Evolutionary conservation across 306 rosid genomes (phyloP).

Genomic region (Prunus persica): Prunus_persica_NCBIv2 NC_034012.1:6475501-6476000

Average conservation of each 20-base stretch:
- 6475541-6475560: slow-evolving; percentile 19
- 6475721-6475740: background rate
- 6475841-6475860: too few species aligned
- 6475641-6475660: slow-evolving; percentile 19
- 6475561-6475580: slow-evolving; percentile 28
- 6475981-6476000: background rate
- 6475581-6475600: slow-evolving; percentile 11
- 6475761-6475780: too few species aligned
- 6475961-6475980: background rate
- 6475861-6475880: too few species aligned
- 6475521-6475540: slow-evolving; percentile 33
- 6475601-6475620: background rate
- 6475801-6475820: too few species aligned
- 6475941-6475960: too few species aligned
- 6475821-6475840: too few species aligned
- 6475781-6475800: background rate
- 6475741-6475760: too few species aligned
- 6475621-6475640: background rate
- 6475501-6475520: slow-evolving; percentile 19
- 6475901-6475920: background rate
- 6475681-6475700: slow-evolving; percentile 25
- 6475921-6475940: background rate
- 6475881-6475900: background rate
- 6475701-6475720: slow-evolving; percentile 14
- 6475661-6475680: slow-evolving; percentile 35